Conservation (phyloP, 805 yeast genomes). For the Candida xyloterini region DNA sequence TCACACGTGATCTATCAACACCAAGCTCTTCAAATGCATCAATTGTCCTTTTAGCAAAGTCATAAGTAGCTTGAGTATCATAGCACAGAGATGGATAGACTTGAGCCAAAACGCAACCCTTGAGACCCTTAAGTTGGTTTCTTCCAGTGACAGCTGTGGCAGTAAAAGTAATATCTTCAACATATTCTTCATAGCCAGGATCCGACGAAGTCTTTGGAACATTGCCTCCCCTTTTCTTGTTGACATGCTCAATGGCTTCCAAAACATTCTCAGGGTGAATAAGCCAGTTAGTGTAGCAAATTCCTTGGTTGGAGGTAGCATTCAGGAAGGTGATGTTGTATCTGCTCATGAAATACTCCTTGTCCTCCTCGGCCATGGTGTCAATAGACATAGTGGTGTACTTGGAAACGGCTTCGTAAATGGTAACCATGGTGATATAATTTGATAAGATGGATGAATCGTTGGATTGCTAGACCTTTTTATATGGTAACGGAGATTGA, state of each 20-base stretch:
- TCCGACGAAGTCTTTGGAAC: slow-evolving; percentile 19
- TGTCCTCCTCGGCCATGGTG: slow-evolving; percentile 25
- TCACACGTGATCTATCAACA: slow-evolving; percentile 29
- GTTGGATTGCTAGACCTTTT: neutral
- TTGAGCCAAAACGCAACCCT: slow-evolving; percentile 29
- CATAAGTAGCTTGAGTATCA: slow-evolving; percentile 26
- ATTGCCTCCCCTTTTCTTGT: slow-evolving; percentile 9
- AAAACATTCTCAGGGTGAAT: slow-evolving; percentile 21
- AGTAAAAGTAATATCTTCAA: slow-evolving; percentile 19
- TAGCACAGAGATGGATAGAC: slow-evolving; percentile 26
- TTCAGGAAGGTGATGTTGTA: slow-evolving; percentile 21
- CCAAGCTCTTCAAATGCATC: slow-evolving; percentile 33
- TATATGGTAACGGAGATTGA: neutral
- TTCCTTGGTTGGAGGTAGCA: slow-evolving; percentile 32
- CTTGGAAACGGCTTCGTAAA: slow-evolving; percentile 21
- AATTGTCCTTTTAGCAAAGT: slow-evolving; percentile 28
- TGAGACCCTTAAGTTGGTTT: slow-evolving; percentile 22
- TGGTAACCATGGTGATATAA: slow-evolving; percentile 1
- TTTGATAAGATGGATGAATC: neutral
- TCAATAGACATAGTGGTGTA: slow-evolving; percentile 24
- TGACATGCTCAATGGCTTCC: slow-evolving; percentile 21
- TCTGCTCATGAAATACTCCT: slow-evolving; percentile 16
- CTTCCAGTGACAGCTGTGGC: slow-evolving; percentile 26
- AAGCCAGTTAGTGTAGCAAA: slow-evolving; percentile 23
- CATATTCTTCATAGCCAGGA: slow-evolving; percentile 11